A percentile compares a stretch with the other conserved stretches of the same genome.
Evolutionary conservation across 1,284 basidiomycete species (phyloP).

Genomic region (Microbotryum lychnidis-dioicae): DNA sequence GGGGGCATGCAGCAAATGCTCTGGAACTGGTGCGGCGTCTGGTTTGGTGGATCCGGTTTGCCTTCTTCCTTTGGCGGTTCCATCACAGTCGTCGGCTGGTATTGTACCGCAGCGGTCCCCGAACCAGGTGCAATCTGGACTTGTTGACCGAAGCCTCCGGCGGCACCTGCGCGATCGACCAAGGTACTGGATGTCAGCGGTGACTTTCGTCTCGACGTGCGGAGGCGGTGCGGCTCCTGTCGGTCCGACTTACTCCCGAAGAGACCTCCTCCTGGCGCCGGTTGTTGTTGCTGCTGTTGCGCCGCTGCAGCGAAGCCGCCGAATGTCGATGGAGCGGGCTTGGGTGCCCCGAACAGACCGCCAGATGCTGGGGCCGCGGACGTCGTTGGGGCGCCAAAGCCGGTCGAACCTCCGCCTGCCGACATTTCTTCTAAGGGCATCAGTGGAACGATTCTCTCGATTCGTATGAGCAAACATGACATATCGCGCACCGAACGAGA

Average conservation of each 20-base stretch:
- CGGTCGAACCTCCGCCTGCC: slow-evolving; percentile 7
- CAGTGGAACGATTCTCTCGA: background rate
- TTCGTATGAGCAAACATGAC: background rate
- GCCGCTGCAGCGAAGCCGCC: slow-evolving; percentile 19
- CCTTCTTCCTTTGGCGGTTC: slow-evolving; percentile 27
- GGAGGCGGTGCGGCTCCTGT: background rate
- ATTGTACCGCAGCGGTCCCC: slow-evolving; percentile 25
- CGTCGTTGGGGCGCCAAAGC: slow-evolving; percentile 14
- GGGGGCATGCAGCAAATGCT: slow-evolving; percentile 28
- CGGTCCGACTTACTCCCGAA: slow-evolving; percentile 15
- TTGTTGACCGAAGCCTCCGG: slow-evolving; percentile 5
- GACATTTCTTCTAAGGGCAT: rapidly evolving
- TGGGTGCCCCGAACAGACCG: slow-evolving; percentile 25
- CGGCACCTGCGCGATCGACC: background rate
- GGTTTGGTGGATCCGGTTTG: slow-evolving; percentile 22
- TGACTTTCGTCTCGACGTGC: too few relatives aligned
- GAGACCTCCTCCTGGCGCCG: slow-evolving; percentile 17
- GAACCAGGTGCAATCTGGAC: slow-evolving; percentile 1
- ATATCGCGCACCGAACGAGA: slow-evolving; percentile 21
- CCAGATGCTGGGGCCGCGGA: slow-evolving; percentile 4
- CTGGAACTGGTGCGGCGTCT: slow-evolving; percentile 29
- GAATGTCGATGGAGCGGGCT: slow-evolving; percentile 28
- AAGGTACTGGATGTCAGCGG: background rate
- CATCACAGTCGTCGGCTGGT: slow-evolving; percentile 21
- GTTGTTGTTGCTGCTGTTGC: slow-evolving; percentile 13